Evolutionary conservation across 1,284 basidiomycete species (phyloP), one percentile per base, ranked within the genome.

Genomic region (Cystobasidium slooffiae): DNA sequence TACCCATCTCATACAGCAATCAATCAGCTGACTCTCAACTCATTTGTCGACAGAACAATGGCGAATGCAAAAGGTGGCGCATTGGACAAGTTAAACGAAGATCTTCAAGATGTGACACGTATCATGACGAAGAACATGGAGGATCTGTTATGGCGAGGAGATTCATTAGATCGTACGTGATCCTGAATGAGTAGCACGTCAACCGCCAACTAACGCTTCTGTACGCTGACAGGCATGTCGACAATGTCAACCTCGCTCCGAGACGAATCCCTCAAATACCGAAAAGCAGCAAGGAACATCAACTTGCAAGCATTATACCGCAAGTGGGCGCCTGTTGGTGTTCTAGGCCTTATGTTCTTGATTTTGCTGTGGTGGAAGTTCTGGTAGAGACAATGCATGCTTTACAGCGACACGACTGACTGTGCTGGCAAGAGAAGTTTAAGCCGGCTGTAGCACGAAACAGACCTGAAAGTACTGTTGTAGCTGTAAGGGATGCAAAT

Each of bases 121-220:
- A 98, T 99, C 84, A 99, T 99, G 97, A 68, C 74, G 10, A 99
- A 99, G 85, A 99, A 99, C 82, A 99, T 99, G 96, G 97, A 99
- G 83, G 97, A 99, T 83, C 84, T 99, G 72, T 84, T 99, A 49
- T 98, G 95, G 96, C 86, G 96, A 82, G 96, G 96, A 24, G 96
- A 99, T 82, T 95, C 93, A 51, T 86, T 99, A 76, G 96, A 98
- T 82, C 88, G 95, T 94, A 80, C 79, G 69, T 53, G 5, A 10
- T 6, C 90, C 80, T 18, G 8, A 6, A 64, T 24, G 58, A 43
- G 9, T 46, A 5, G 46, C 83, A 41, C 47, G 52, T 51, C 6
- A 10, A 39, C 14, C 58, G 9, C 16, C 20, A 46, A 24, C 43
- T 55, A n/a, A 44, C 41, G 12, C 18, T 0, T 52, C 1, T 20